Percentiles rank a stretch among this genome's conserved stretches.
These are phyloP conservation scores for Rutstroemia sp. DNA, from an alignment of 2,329 filamentous ascomycete species.

Conservation along the genomic window DNA sequence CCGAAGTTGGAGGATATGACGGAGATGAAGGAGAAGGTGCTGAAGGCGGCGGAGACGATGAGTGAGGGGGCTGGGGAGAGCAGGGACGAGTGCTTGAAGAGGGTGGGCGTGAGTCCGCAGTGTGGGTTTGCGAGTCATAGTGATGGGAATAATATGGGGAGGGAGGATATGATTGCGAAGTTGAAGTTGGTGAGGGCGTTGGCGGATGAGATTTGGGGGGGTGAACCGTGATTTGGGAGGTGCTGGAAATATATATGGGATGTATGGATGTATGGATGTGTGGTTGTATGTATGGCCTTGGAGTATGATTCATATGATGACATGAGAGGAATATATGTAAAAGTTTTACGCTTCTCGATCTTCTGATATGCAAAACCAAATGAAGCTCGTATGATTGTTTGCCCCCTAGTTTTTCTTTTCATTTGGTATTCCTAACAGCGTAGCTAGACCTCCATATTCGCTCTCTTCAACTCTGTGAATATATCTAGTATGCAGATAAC, in stretches of 20 bases:
- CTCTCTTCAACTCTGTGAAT: too few relatives aligned
- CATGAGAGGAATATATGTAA: too few relatives aligned
- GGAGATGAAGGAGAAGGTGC: slow-evolving; percentile 50
- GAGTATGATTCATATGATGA: too few relatives aligned
- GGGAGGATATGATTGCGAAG: slow-evolving; percentile 68
- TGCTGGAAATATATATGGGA: background rate
- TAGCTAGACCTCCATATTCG: too few relatives aligned
- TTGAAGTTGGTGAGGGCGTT: slow-evolving; percentile 62
- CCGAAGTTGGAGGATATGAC: slow-evolving; percentile 55
- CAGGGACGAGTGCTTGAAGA: slow-evolving; percentile 59
- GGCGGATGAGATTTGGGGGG: slow-evolving; percentile 63
- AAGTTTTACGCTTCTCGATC: too few relatives aligned
- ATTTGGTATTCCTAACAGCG: too few relatives aligned
- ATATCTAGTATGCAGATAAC: too few relatives aligned
- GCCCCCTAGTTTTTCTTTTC: too few relatives aligned
- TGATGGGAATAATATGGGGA: slow-evolving; percentile 56
- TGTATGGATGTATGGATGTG: background rate
- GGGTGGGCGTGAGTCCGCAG: slow-evolving; percentile 62
- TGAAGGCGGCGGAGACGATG: slow-evolving; percentile 58
- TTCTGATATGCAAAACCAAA: too few relatives aligned
- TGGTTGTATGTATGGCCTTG: too few relatives aligned
- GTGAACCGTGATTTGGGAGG: slow-evolving; percentile 2
- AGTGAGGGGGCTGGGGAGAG: slow-evolving; percentile 59
- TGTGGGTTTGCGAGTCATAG: slow-evolving; percentile 48
- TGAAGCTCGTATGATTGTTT: too few relatives aligned